A percentile compares a stretch with the other conserved stretches of the same genome.
Evolutionary conservation across 305 asterid species (phyloP).

Genomic region (Nicotiana rustica): DNA sequence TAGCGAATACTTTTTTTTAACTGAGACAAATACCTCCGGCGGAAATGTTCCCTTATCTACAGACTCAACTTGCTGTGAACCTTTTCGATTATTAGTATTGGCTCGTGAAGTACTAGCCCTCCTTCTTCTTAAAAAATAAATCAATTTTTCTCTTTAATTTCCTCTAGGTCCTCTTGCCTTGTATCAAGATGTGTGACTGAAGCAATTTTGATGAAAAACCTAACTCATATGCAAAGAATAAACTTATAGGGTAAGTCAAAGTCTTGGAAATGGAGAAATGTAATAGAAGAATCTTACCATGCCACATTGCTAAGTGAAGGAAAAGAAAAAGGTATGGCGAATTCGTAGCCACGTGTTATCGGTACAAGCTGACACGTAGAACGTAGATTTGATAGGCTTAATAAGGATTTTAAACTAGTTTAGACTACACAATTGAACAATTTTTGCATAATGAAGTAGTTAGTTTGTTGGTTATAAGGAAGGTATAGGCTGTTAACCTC

Average conservation of each 20-base stretch:
- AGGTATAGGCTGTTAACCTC: conserved; percentile 45
- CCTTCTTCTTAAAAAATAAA: too few species aligned
- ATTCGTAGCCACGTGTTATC: conserved; percentile 60
- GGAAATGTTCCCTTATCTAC: too few species aligned
- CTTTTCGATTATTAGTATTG: too few species aligned
- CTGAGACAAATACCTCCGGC: too few species aligned
- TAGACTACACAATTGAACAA: conserved; percentile 35
- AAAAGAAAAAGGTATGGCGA: conserved; percentile 60
- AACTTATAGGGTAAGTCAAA: conserved; percentile 30
- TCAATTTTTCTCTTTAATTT: conserved; percentile 27
- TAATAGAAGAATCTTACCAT: conserved; percentile 54
- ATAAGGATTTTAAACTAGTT: conserved; percentile 32
- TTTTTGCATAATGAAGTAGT: conserved; percentile 31
- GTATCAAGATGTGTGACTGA: background rate
- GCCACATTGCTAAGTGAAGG: conserved; percentile 48
- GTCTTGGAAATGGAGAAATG: conserved; percentile 44
- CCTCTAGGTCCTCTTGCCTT: background rate
- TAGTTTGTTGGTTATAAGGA: conserved; percentile 20
- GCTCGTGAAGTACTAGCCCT: too few species aligned
- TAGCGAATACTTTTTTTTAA: too few species aligned
- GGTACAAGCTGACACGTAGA: conserved; percentile 43
- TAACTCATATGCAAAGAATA: conserved; percentile 37
- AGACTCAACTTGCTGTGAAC: too few species aligned
- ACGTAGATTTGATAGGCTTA: conserved; percentile 37
- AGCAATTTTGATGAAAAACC: conserved; percentile 35